Percentiles rank a stretch among this genome's conserved stretches.
These are phyloP conservation scores for Cyberlindnera sargentensis DNA, from an alignment of 805 yeast species.

Conservation along the genomic window DNA sequence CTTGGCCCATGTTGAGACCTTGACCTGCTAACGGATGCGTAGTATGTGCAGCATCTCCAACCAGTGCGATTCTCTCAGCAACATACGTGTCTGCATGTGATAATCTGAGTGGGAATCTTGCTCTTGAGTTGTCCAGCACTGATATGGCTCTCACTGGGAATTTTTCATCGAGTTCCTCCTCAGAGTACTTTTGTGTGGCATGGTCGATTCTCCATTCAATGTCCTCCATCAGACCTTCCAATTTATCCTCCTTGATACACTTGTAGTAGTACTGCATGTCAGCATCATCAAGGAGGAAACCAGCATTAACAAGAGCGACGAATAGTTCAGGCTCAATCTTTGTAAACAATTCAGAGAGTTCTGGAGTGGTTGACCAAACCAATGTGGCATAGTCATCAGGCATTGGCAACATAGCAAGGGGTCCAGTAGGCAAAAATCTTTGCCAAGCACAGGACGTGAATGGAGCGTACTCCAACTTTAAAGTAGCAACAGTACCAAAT, in stretches of 20 bases:
- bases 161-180: constrained; percentile 44
- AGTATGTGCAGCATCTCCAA: constrained; percentile 98
- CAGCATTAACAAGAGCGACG: constrained; percentile 74
- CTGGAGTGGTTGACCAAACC: constrained; percentile 89
- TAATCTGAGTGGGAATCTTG: constrained; percentile 80
- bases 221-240: constrained; percentile 52
- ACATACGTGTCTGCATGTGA: constrained; percentile 89
- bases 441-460: constrained; percentile 83
- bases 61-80: constrained; percentile 78
- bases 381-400: constrained; percentile 83
- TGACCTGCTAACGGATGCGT: constrained; percentile 98
- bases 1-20: constrained; percentile 96
- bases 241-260: constrained; percentile 29
- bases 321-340: constrained; percentile 56
- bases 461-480: constrained; percentile 68
- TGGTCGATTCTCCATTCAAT: constrained; percentile 61
- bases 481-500: constrained; percentile 89
- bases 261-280: constrained; percentile 69
- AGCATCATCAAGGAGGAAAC: constrained; percentile 65
- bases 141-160: constrained; percentile 62
- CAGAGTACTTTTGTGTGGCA: constrained; percentile 29
- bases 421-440: constrained; percentile 85
- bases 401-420: constrained; percentile 84
- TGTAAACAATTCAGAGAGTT: constrained; percentile 55
- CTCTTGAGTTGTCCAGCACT: constrained; percentile 61